A percentile compares a stretch with the other conserved stretches of the same genome.
Evolutionary conservation across 441 rosid genomes (phyloP).

Genomic region (Biscutella laevigata): DNA sequence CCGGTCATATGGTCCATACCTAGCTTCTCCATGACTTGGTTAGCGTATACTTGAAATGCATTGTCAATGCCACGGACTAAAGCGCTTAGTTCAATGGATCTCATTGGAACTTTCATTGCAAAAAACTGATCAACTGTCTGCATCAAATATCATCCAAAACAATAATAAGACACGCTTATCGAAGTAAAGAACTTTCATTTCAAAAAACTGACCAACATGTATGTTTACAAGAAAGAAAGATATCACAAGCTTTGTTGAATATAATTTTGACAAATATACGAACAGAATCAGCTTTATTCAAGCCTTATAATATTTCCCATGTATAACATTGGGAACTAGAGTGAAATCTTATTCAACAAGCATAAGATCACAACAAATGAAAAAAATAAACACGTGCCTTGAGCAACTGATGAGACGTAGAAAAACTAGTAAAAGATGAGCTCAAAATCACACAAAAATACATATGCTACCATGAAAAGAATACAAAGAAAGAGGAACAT

Average conservation of each 20-base stretch:
- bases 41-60: slow-evolving; percentile 87
- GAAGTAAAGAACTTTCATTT: neutral
- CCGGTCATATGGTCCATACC: slow-evolving; percentile 31
- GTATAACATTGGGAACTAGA: neutral
- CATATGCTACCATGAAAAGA: neutral
- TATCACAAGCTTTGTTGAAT: neutral
- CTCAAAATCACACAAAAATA: neutral
- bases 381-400: slow-evolving; percentile 1
- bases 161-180: neutral
- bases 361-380: neutral
- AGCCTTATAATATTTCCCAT: slow-evolving; percentile 1
- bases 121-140: slow-evolving; percentile 98
- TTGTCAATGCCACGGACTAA: slow-evolving; percentile 83
- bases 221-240: neutral
- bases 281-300: neutral
- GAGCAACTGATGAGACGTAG: neutral
- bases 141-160: slow-evolving; percentile 32
- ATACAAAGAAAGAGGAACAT: neutral
- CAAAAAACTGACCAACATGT: neutral
- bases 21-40: slow-evolving; percentile 67
- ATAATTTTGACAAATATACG: neutral
- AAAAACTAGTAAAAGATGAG: neutral
- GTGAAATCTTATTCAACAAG: neutral
- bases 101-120: slow-evolving; percentile 82
- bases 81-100: slow-evolving; percentile 64